A percentile compares a stretch with the other conserved stretches of the same genome.
Conservation (phyloP, 768 basidiomycete species). For the Boletus huronensis region DNA sequence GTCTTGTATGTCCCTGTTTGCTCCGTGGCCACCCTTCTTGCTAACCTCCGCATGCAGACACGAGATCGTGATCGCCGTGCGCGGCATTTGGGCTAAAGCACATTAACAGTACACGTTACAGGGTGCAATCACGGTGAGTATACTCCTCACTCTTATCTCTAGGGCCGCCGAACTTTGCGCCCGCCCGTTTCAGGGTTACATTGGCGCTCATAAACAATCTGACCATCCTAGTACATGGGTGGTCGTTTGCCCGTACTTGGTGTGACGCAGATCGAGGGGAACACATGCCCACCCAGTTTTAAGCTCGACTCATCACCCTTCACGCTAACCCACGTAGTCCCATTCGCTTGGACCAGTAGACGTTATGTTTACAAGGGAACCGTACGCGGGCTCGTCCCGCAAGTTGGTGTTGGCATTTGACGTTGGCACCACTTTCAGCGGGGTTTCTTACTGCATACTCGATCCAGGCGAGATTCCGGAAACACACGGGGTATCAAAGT, state of each 20-base stretch:
- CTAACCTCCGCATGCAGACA: too few relatives aligned
- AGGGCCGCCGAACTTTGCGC: neutral
- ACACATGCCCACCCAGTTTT: conserved; percentile 3
- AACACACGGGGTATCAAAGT: conserved; percentile 25
- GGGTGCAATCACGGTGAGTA: neutral
- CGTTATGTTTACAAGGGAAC: conserved; percentile 27
- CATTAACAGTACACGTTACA: neutral
- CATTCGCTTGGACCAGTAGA: neutral
- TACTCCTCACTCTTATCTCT: neutral
- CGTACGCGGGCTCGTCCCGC: conserved; percentile 33
- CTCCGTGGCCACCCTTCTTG: too few relatives aligned
- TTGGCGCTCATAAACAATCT: neutral
- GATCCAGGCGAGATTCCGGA: conserved; percentile 31
- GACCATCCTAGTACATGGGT: neutral
- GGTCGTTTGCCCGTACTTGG: neutral
- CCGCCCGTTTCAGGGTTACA: neutral
- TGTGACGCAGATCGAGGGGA: neutral
- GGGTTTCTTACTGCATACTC: conserved; percentile 38
- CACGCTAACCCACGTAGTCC: neutral
- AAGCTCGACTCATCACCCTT: neutral
- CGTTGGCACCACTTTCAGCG: conserved; percentile 36
- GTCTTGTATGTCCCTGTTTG: too few relatives aligned
- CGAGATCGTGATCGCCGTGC: neutral
- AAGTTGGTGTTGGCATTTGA: conserved; percentile 33
- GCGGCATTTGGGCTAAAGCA: neutral